Conservation (phyloP, 1,284 basidiomycete genomes). For the Sanghuangporus baumii region DNA sequence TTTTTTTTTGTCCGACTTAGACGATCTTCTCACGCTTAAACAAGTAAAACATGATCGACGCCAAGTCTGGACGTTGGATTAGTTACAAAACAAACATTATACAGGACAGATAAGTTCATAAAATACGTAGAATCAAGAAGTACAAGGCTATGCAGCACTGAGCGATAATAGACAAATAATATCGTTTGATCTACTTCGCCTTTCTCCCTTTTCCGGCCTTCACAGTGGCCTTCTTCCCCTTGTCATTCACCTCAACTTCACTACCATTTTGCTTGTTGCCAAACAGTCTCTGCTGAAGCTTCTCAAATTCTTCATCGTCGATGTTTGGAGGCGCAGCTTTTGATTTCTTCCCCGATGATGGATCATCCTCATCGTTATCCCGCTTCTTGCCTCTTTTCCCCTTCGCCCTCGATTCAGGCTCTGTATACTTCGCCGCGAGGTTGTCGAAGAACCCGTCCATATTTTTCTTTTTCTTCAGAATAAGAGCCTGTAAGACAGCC, state of each 20-base stretch:
- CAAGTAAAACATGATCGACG: neutral
- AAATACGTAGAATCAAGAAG: neutral
- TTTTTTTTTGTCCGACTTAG: constrained; percentile 4
- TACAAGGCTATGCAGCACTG: neutral
- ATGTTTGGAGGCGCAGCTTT: constrained; percentile 48
- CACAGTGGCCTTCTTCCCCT: constrained; percentile 6
- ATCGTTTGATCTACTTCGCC: constrained; percentile 28
- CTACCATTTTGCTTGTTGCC: constrained; percentile 31
- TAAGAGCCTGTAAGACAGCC: constrained; percentile 75
- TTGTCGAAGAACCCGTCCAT: constrained; percentile 69
- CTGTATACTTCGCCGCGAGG: constrained; percentile 79
- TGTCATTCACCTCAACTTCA: constrained; percentile 26
- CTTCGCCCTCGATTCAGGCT: constrained; percentile 34
- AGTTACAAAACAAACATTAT: neutral
- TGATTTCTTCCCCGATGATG: constrained; percentile 45
- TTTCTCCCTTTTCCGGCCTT: constrained; percentile 25
- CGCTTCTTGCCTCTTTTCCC: constrained; percentile 53
- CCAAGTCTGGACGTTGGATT: neutral
- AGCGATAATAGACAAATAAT: neutral
- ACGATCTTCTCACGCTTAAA: constrained; percentile 7
- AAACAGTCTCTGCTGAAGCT: constrained; percentile 55
- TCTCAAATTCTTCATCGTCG: constrained; percentile 64
- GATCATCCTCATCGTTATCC: constrained; percentile 30
- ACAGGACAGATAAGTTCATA: neutral
- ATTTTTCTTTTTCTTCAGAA: constrained; percentile 71